Conservation (phyloP, 148 eudicot genomes). For the Tetragonia tetragonoides region DNA sequence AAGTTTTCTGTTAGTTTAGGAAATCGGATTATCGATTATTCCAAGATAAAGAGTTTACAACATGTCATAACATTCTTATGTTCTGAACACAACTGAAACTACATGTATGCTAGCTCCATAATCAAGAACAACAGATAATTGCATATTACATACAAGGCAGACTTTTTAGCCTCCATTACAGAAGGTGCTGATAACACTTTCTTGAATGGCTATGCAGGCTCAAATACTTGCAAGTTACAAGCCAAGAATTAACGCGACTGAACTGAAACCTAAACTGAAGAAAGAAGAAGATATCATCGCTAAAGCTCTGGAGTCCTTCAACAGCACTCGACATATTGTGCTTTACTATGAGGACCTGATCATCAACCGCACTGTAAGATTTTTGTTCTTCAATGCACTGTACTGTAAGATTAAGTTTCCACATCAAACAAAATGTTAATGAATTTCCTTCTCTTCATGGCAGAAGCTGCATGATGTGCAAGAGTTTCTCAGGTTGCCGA, state of each 20-base stretch:
- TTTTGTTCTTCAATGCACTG: not conserved
- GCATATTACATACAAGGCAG: too few species aligned
- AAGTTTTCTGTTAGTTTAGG: too few species aligned
- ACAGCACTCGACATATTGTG: constrained; percentile 56
- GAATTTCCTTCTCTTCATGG: not conserved
- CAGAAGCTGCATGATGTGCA: constrained; percentile 64
- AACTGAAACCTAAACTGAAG: constrained; percentile 35
- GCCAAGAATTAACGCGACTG: constrained; percentile 45
- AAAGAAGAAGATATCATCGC: constrained; percentile 33
- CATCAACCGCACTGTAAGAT: constrained; percentile 50
- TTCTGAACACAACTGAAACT: too few species aligned
- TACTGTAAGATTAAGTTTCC: not conserved
- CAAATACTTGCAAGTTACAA: constrained; percentile 62
- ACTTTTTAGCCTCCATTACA: too few species aligned
- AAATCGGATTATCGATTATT: too few species aligned
- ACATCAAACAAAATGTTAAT: not conserved
- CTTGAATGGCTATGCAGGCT: constrained; percentile 44
- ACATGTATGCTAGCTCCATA: too few species aligned
- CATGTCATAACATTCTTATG: too few species aligned
- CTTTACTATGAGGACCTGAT: constrained; percentile 69
- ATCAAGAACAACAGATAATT: too few species aligned
- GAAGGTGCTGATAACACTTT: not conserved
- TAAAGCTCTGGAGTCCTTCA: constrained; percentile 49
- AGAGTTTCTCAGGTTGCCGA: constrained; percentile 55
- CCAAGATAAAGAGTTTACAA: too few species aligned